Evolutionary conservation across 2,329 filamentous ascomycete species (phyloP).

Genomic region (Monosporascus sp.): DNA sequence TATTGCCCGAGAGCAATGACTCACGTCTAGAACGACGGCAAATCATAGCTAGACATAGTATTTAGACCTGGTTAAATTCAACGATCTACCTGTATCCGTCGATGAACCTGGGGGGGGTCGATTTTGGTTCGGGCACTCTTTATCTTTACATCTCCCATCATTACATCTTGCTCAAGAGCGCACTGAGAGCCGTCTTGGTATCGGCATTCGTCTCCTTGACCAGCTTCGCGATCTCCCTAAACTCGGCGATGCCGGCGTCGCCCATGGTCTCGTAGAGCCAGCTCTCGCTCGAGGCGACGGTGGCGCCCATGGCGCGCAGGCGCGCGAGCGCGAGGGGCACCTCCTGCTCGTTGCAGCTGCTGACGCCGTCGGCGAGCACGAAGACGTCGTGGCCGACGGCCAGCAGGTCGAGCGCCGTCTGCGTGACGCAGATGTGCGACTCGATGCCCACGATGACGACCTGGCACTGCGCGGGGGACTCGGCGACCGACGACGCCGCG

Average conservation of each 20-base stretch:
- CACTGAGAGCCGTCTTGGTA: slow-evolving; percentile 64
- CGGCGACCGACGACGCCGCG: slow-evolving; percentile 17
- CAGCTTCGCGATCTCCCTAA: slow-evolving; percentile 65
- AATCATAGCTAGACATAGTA: too few species aligned
- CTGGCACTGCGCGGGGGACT: slow-evolving; percentile 38
- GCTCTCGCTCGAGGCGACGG: slow-evolving; percentile 83
- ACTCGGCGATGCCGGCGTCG: slow-evolving; percentile 68
- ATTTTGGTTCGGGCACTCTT: too few species aligned
- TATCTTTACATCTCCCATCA: too few species aligned
- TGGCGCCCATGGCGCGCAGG: slow-evolving; percentile 67
- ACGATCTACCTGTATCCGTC: too few species aligned
- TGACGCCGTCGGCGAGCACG: slow-evolving; percentile 83
- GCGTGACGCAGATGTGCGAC: slow-evolving; percentile 88
- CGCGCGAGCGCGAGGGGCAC: slow-evolving; percentile 72
- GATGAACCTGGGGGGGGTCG: too few species aligned
- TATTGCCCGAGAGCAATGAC: too few species aligned
- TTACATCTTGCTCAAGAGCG: slow-evolving; percentile 58
- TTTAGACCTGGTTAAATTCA: too few species aligned
- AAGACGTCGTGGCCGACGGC: slow-evolving; percentile 74
- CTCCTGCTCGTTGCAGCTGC: slow-evolving; percentile 79
- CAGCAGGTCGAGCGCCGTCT: slow-evolving; percentile 81
- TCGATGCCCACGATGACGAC: slow-evolving; percentile 87
- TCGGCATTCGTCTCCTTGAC: slow-evolving; percentile 71
- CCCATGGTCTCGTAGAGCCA: slow-evolving; percentile 85
- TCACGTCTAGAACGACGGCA: too few species aligned